phyloP scores from a whole-genome alignment of 73 alveolate genomes.

The Tetrahymena thermophila region DNA sequence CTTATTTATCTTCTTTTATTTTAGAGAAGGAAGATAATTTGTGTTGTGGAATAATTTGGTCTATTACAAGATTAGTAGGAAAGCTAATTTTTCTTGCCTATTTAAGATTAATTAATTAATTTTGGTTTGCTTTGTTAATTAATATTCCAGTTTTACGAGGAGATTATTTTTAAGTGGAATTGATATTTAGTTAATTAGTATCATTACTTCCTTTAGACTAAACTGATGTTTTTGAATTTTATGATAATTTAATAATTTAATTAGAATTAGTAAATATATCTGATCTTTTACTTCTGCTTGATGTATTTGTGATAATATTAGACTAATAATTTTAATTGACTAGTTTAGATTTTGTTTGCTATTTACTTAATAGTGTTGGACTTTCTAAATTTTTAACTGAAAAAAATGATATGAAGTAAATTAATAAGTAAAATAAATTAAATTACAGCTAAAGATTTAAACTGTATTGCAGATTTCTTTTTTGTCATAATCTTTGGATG shows the following conservation, averaged over 20 bases:
- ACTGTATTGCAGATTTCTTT: background rate
- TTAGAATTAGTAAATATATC: background rate
- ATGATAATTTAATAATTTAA: background rate
- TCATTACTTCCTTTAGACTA: background rate
- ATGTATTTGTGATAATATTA: background rate
- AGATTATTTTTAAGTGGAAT: background rate
- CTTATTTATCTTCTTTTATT: background rate
- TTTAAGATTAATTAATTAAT: background rate
- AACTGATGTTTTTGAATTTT: background rate
- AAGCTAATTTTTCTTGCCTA: background rate
- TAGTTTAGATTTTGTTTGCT: background rate
- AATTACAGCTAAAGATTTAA: background rate
- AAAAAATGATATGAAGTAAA: background rate
- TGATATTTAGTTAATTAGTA: no score
- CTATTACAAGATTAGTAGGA: background rate
- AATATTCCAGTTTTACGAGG: background rate
- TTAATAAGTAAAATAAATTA: background rate
- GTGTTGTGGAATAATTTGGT: background rate
- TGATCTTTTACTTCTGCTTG: background rate
- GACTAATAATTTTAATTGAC: background rate
- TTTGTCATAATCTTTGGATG: background rate
- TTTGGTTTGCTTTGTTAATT: background rate
- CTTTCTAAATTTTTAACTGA: background rate
- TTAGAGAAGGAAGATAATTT: background rate
- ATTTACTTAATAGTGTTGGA: background rate